Base-by-base conservation (phyloP, 805 yeast species). In the Hanseniaspora mollemarum region DNA sequence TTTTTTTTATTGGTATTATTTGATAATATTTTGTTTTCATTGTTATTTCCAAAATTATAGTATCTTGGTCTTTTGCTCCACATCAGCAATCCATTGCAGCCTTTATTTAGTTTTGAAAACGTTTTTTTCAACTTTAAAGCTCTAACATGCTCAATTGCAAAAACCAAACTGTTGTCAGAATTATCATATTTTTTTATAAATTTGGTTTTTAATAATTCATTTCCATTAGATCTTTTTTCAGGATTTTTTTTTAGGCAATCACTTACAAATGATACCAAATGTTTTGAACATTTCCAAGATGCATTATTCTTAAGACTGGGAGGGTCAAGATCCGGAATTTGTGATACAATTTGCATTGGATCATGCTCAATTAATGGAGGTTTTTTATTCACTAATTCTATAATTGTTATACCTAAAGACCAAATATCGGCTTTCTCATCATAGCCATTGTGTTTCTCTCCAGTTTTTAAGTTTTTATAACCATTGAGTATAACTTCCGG, bases 381-480 rank as follows among this genome's bases (percentile, higher is more conserved):
- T 9, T 71, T 66, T 0, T 96, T 97, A 2, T 80, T 78, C 1
- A 83, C 73, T 43, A 92, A 68, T 65, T 92, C 98, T 59, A 85
- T 83, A 1, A 85, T 78, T 0, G 97, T 88, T 46, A 92, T 90
- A 0, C 98, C 98, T 21, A 87, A 69, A 0, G 96, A 87, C 98
- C 98, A 92, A 49, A 92, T 84, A 62, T 92, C 98, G 1, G 87
- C 95, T 59, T 83, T 84, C 55, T 81, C 83, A 60, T 84, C 75
- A 63, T 92, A 87, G 0, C 92, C 94, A 16, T 22, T 25, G 2
- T 15, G 22, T 29, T 37, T 35, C 1, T 13, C 18, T 12, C 43
- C 48, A 16, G 48, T 42, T n/a, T 37, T 92, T 25, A 24, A 18
- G 24, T 42, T 26, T 25, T 25, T 44, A 25, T 42, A 42, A 2